Conservation (phyloP, 1,284 basidiomycete genomes). For the Pyrrhoderma lamaoense region DNA sequence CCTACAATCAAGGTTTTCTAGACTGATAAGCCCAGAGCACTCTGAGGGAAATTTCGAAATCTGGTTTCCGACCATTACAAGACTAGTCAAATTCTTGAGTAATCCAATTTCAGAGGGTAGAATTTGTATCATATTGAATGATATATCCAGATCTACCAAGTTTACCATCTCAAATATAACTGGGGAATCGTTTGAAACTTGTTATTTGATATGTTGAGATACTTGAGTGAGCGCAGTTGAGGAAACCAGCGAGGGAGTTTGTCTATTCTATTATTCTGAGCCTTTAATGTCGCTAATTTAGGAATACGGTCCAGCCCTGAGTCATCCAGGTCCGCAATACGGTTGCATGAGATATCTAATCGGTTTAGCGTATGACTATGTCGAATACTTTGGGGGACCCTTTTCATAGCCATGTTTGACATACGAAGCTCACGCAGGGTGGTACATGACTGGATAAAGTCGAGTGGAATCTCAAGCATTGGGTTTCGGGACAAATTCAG, state of each 20-base stretch:
- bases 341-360: constrained; percentile 90
- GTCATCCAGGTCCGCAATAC: constrained; percentile 85
- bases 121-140: constrained; percentile 86
- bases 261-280: constrained; percentile 92
- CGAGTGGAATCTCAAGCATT: constrained; percentile 92
- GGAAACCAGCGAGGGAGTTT: constrained; percentile 84
- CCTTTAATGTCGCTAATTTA: constrained; percentile 65
- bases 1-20: constrained; percentile 75
- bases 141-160: constrained; percentile 85
- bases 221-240: constrained; percentile 62
- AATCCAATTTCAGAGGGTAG: constrained; percentile 79
- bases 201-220: constrained; percentile 96
- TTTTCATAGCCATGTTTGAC: constrained; percentile 93
- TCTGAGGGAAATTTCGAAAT: constrained; percentile 72
- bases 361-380: constrained; percentile 72
- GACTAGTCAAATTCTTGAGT: constrained; percentile 61
- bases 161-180: constrained; percentile 72
- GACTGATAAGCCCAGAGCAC: constrained; percentile 51
- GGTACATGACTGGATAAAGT: constrained; percentile 91
- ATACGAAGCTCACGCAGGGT: constrained; percentile 81
- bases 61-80: constrained; percentile 88
- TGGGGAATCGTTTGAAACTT: constrained; percentile 80
- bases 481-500: constrained; percentile 93
- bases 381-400: constrained; percentile 81
- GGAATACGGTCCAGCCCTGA: constrained; percentile 76